Percentiles rank a stretch among this genome's conserved stretches.
Evolutionary conservation across 2,329 filamentous ascomycete genomes (phyloP).

Genomic region (Bipolaris sorokiniana): DNA sequence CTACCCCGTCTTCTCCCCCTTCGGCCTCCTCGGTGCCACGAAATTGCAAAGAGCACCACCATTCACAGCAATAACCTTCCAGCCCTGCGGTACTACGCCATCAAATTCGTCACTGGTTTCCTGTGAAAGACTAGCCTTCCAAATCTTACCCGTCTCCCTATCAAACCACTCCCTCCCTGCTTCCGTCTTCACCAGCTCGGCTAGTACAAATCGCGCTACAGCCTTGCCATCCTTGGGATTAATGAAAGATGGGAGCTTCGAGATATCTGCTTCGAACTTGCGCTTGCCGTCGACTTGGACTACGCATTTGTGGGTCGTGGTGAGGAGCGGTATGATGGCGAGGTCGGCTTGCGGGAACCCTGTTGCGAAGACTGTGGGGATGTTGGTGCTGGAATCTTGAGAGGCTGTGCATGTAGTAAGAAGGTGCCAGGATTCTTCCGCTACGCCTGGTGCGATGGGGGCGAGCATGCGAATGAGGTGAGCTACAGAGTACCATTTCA

Average conservation of each 20-base stretch:
- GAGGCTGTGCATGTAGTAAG: conserved; percentile 49
- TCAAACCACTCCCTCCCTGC: conserved; percentile 64
- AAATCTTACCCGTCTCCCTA: conserved; percentile 44
- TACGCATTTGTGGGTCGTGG: conserved; percentile 63
- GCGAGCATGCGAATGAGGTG: conserved; percentile 74
- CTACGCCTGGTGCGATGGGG: conserved; percentile 78
- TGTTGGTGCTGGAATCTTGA: not conserved
- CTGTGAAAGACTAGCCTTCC: conserved; percentile 24
- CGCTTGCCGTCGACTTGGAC: conserved; percentile 84
- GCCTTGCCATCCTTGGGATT: conserved; percentile 32
- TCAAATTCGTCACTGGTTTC: conserved; percentile 10
- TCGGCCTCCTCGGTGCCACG: conserved; percentile 53
- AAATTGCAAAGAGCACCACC: conserved; percentile 77
- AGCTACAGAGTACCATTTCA: conserved; percentile 60
- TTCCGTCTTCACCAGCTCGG: conserved; percentile 65
- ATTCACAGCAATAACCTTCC: conserved; percentile 68
- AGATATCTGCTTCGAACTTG: conserved; percentile 70
- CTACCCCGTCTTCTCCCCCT: not conserved
- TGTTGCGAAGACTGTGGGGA: conserved; percentile 52
- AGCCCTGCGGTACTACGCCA: conserved; percentile 26
- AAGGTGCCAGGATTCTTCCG: conserved; percentile 79
- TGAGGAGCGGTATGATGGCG: conserved; percentile 61
- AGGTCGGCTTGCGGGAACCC: conserved; percentile 62
- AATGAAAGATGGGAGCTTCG: conserved; percentile 52
- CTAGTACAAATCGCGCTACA: conserved; percentile 66